Base-by-base conservation (phyloP, 257 asterid species). In the Solanum pennellii region DNA sequence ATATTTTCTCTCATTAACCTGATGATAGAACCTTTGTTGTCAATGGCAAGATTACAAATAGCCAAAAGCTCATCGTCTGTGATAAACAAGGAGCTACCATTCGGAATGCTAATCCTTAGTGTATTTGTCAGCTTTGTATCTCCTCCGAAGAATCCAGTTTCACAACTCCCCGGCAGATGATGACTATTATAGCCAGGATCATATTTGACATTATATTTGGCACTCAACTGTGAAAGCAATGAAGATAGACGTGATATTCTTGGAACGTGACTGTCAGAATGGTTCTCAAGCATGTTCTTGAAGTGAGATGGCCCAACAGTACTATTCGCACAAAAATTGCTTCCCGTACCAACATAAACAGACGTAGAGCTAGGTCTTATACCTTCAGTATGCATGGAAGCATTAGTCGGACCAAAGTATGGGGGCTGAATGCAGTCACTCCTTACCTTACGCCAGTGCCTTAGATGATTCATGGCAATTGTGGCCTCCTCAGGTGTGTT, bases 401-500 rank as follows among this genome's bases (percentile, higher is more conserved):
- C 87, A 85, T 89, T 92, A 75, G 89, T 79, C 69, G 94, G 93
- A 89, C 92, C 93, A 16, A 86, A 44, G 79, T 82, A 90, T 45
- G 92, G 89, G 83, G 91, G 90, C 69, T 86, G 90, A 80, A 33
- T 86, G 86, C 90, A 88, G 80, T 91, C 92, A 90, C 91, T 88
- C 85, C 86, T 90, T 88, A 90, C 95, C 90, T 90, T 94, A 56
- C 99, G 98, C 86, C 91, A 91, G 92, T 93, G 92, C 84, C 98
- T 91, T 72, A 96, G 88, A 90, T 93, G 98, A 90, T 91, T 93
- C 87, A 95, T 94, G 7, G 90, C 91, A 85, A 91, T 86, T 52
- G 93, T 89, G 91, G 98, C 98, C 90, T 96, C 99, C 92, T 96
- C 98, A 62, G 98, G 98, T 66, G 98, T 89, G 92, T 95, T 97